phyloP scores from a whole-genome alignment of 176 grass and related monocot species.

The Musa itinerans region DNA sequence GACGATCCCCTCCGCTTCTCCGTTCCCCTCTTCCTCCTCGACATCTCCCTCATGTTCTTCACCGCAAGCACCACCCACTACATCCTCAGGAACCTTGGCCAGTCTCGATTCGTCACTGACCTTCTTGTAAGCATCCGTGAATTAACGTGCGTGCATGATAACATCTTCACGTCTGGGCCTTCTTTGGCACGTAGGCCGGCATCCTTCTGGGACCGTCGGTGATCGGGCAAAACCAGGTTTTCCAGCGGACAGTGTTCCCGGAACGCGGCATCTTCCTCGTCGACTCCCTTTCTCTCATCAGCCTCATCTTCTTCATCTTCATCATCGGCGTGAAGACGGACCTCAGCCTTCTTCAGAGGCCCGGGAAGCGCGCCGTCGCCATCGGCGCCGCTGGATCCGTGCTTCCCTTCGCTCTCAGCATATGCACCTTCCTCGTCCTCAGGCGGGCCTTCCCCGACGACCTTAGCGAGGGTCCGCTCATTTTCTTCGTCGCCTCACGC shows the following conservation, averaged over 20 bases:
- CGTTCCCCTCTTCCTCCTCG: background rate
- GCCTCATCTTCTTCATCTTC: constrained; percentile 67
- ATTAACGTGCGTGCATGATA: background rate
- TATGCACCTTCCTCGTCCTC: constrained; percentile 24
- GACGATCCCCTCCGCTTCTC: constrained; percentile 1
- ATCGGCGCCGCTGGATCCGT: constrained; percentile 39
- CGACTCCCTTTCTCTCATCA: constrained; percentile 46
- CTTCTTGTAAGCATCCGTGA: constrained; percentile 29
- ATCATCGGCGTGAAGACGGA: constrained; percentile 70
- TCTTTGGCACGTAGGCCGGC: constrained; percentile 19
- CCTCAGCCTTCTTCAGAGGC: constrained; percentile 36
- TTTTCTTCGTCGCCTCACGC: constrained; percentile 38
- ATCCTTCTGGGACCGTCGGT: constrained; percentile 21
- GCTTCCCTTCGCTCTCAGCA: constrained; percentile 43
- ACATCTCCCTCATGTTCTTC: background rate
- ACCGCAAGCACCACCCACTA: constrained; percentile 9
- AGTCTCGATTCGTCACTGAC: constrained; percentile 49
- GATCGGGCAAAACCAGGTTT: constrained; percentile 5
- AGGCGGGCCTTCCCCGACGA: constrained; percentile 29
- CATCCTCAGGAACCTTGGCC: constrained; percentile 39
- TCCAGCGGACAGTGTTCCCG: constrained; percentile 37
- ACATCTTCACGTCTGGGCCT: background rate
- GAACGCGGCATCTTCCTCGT: constrained; percentile 51
- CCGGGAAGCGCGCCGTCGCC: constrained; percentile 35
- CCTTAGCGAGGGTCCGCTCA: constrained; percentile 22